Evolutionary conservation across 371 early-diverging fungal species (phyloP), one percentile per base, ranked within the genome.

Genomic region (Mucor irregularis): DNA sequence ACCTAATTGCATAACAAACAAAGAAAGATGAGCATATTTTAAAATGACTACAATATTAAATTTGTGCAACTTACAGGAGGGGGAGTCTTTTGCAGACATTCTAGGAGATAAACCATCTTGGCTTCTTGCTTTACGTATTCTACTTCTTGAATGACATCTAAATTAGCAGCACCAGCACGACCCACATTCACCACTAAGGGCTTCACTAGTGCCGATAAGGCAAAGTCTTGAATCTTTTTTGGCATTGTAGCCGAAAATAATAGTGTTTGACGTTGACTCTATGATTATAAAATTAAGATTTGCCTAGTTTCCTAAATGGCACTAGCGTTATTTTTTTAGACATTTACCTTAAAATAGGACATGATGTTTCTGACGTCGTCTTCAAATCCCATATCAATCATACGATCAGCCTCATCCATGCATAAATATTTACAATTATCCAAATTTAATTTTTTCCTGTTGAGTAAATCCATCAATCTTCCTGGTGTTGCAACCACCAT

Each of bases 311-410:
- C 22, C 24, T 57, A 22, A 16, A 26, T 17, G n/a, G 16, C 9
- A n/a, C 49, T 49, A 42, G 21, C n/a, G 40, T 34, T 25, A 14
- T 47, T 35, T 35, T 34, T 35, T 13, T 6, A 0, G 21, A 19
- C 24, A 11, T 31, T 25, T 65, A 85, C 85, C 73, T 90, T 94
- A 63, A 96, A 96, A 58, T 86, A 95, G 5, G 95, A 93, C 82
- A 88, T 87, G 59, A 98, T 95, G 25, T 86, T 90, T 52, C 95
- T 83, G 2, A 99, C 93, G 61, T 97, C 98, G 19, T 90, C 85
- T 64, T 96, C 96, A 71, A 97, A 98, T 7, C 98, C 98, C 91
- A 93, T 93, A 68, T 99, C 99, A 50, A 99, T 87, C 94, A 98
- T 95, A 47, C 97, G 84, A 83, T 99, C 99, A n/a, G 98, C 97